phyloP scores from a whole-genome alignment of 2,329 filamentous ascomycete genomes.

The Claviceps sp. region DNA sequence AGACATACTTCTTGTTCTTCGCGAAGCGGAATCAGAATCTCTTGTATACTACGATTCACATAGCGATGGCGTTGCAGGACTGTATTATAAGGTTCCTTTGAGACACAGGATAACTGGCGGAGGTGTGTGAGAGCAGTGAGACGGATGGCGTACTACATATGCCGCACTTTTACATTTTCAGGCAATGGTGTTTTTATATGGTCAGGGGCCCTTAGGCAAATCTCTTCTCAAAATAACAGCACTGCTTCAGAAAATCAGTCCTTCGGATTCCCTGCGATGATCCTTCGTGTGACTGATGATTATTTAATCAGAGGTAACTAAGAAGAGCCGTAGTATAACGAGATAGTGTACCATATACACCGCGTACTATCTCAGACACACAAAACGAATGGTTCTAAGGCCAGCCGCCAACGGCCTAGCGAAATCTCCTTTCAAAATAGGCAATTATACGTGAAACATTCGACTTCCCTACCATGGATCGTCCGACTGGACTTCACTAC shows the following conservation, averaged over 20 bases:
- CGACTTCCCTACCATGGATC: not conserved
- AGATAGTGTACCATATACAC: no score
- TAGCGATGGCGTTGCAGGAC: constrained; percentile 29
- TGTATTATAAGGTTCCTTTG: constrained; percentile 5
- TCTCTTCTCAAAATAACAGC: constrained; percentile 4
- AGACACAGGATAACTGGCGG: constrained; percentile 1
- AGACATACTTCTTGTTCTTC: not conserved
- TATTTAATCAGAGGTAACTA: no score
- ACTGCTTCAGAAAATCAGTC: no score
- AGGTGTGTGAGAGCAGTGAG: not conserved
- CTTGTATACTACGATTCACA: constrained; percentile 27
- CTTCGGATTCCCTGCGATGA: not conserved
- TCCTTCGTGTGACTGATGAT: not conserved
- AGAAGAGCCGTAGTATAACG: no score
- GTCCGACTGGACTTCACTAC: not conserved
- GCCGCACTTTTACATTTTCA: not conserved
- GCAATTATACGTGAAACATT: no score
- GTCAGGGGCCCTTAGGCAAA: not conserved
- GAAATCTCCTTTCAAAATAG: no score
- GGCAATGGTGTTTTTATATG: not conserved
- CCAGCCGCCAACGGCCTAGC: no score
- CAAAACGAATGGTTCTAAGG: no score
- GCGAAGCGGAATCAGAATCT: not conserved
- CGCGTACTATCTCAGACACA: no score
- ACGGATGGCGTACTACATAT: not conserved